These are phyloP conservation scores for Pythium pectinolyticum DNA, from an alignment of 352 stramenopile genomes.

Conservation along the genomic window DNA sequence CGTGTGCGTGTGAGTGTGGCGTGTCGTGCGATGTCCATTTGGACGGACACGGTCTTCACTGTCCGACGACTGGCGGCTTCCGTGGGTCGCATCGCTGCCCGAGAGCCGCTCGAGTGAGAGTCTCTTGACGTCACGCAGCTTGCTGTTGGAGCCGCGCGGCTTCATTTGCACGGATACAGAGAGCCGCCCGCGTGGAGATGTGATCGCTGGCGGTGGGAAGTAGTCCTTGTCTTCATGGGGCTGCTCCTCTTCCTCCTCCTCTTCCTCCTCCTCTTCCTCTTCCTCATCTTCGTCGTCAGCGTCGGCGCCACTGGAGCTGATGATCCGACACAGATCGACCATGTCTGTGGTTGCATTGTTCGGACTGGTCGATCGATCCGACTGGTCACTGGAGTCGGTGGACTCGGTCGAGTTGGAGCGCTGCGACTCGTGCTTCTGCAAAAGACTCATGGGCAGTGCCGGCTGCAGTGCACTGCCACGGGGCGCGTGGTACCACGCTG, in stretches of 20 bases:
- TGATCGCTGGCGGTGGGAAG: slow-evolving; percentile 23
- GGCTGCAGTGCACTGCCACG: slow-evolving; percentile 60
- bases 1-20: no score
- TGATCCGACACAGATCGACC: neutral
- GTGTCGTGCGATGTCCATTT: slow-evolving; percentile 38
- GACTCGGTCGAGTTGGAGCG: slow-evolving; percentile 13
- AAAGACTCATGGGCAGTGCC: slow-evolving; percentile 46
- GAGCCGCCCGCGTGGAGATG: slow-evolving; percentile 11
- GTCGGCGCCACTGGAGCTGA: neutral
- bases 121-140: slow-evolving; percentile 33
- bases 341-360: neutral
- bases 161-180: slow-evolving; percentile 26
- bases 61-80: slow-evolving; percentile 1
- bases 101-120: slow-evolving; percentile 27
- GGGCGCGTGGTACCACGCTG: slow-evolving; percentile 67
- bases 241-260: slow-evolving; percentile 35
- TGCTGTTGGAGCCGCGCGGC: slow-evolving; percentile 36
- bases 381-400: slow-evolving; percentile 21
- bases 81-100: slow-evolving; percentile 13
- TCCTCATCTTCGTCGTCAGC: slow-evolving; percentile 36
- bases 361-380: slow-evolving; percentile 7
- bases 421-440: slow-evolving; percentile 54
- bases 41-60: slow-evolving; percentile 22
- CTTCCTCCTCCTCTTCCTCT: slow-evolving; percentile 16
- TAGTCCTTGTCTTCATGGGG: slow-evolving; percentile 23